Evolutionary conservation across 2,329 filamentous ascomycete genomes (phyloP), one percentile per base, ranked within the genome.

Genomic region (Clonostachys sp.): DNA sequence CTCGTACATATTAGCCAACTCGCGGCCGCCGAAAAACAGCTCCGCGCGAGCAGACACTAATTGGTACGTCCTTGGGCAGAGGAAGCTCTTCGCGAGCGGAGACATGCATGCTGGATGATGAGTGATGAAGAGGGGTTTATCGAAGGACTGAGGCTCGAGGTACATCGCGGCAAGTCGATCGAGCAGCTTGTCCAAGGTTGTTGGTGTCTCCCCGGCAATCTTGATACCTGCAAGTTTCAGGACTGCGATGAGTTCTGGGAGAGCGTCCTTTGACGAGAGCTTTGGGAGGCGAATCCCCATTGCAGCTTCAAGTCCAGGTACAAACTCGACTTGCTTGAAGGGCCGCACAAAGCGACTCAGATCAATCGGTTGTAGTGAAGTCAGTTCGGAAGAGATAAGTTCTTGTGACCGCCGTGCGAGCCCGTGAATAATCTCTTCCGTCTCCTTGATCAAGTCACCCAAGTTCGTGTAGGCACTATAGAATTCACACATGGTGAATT

Each of bases 401-500:
- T 67, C 53, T 6, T 71, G 63, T 36, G 80, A 75, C 52, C 77
- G 74, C 14, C 65, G 57, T 10, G 80, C 77, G 14, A 91, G 72
- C 16, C 78, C 74, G 34, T 63, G 71, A 34, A 96, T 67, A 43
- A 97, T 67, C 13, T 76, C 71, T 63, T 94, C 87, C 1, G 92
- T 97, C 61, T 84, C 81, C 17, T 66, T 62, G 60, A 95, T 91
- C 45, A 97, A 72, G 40, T 88, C 81, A 35, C 83, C 72, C 0
- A 96, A 77, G 53, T 86, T 87, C 50, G 86, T 83, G 59, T 91
- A 95, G 4, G 91, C 86, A 51, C 87, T 85, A 68, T 99, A 99
- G 69, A 96, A 97, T 68, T 99, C 94, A 73, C 92, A 97, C 50
- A 89, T 97, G 41, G 89, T 94, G 68, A 97, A 99, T 62, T 99